These are phyloP conservation scores for Cercospora canescens DNA, from an alignment of 2,329 filamentous ascomycete species.

Conservation along the genomic window DNA sequence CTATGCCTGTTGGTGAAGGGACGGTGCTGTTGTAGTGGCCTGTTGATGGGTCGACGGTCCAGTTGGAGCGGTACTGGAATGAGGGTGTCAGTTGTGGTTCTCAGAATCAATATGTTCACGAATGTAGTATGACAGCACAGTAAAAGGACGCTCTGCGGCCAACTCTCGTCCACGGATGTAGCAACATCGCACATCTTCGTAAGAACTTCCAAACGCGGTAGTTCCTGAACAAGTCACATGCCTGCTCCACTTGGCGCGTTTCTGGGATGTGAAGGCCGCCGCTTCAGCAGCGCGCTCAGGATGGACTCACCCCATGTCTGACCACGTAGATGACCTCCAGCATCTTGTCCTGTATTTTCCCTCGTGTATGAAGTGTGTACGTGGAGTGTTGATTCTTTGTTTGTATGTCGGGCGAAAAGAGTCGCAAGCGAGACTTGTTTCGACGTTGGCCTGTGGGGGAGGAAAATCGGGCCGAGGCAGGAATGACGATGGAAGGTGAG, in stretches of 20 bases:
- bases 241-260: conserved; percentile 5
- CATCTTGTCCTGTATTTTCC: conserved; percentile 30
- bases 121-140: no score
- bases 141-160: background rate
- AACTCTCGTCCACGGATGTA: background rate
- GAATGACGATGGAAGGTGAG: background rate
- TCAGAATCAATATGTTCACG: no score
- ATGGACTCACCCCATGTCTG: conserved; percentile 50
- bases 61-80: conserved; percentile 83
- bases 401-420: background rate
- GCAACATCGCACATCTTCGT: background rate
- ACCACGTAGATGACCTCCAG: conserved; percentile 53
- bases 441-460: background rate
- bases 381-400: background rate
- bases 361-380: no score
- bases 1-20: conserved; percentile 80
- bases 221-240: background rate
- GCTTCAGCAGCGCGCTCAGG: background rate
- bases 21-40: conserved; percentile 75
- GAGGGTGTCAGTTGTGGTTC: background rate
- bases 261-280: background rate
- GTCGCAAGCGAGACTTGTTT: background rate
- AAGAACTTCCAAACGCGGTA: conserved; percentile 4
- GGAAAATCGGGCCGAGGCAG: conserved; percentile 4
- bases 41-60: conserved; percentile 78